Base-by-base conservation (phyloP, 2,329 filamentous ascomycete species). In the Ophiostoma australiae region DNA sequence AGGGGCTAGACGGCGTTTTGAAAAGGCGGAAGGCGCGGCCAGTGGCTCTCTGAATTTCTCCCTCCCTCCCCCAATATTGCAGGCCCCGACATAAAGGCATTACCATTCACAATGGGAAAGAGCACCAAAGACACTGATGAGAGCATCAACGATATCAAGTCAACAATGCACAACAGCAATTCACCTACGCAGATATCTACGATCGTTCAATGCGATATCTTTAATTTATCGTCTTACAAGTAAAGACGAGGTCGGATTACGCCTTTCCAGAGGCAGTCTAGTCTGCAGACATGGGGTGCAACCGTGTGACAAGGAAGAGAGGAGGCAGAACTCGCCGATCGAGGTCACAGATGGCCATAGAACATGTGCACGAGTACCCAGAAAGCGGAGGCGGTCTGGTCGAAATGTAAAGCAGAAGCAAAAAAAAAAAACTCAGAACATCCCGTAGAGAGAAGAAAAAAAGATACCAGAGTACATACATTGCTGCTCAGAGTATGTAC, bases 221-320 rank as follows among this genome's bases (percentile, higher is more conserved):
- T 48, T 7, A n/a, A 48, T 48, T 48, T 41, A 41, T 41, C 17
- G 27, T 33, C 23, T 63, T 33, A 10, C 1, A 13, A 37, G 44
- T 20, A 63, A 23, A 69, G 35, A 61, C 58, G 44, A 67, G 65
- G 58, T 61, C 39, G 67, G 44, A 67, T 44, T 69, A 35, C 31
- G 3, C 73, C 69, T 72, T 75, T 73, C 76, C 76, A 73, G 77
- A 75, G 74, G 74, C 75, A 67, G 76, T 77, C 73, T 78, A 77
- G 75, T 73, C 74, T 73, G 70, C 69, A 75, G 73, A 72, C 70
- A 73, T 55, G 71, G 70, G 69, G 33, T 69, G 20, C 35, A 11
- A 58, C 20, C 1, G 61, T 35, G 61, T 41, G 63, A 27, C 63
- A 41, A 39, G 63, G 20, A 23, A 41, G 33, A 66, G n/a, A 61